phyloP scores from a whole-genome alignment of 495 filamentous ascomycete species.

The Hypoxylon intermedium region DNA sequence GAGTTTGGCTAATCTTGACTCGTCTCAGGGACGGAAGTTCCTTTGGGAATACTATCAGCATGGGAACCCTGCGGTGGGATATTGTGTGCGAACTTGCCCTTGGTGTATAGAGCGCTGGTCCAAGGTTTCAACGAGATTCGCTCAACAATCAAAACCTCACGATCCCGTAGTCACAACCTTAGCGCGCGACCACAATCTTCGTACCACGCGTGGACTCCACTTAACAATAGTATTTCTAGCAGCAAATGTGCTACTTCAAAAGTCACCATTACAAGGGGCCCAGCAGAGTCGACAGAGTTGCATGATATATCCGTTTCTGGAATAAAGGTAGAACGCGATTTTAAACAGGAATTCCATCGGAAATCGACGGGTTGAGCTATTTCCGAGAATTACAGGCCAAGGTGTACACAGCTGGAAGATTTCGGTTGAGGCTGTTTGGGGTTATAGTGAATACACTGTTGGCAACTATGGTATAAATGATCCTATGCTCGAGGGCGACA shows the following conservation, averaged over 20 bases:
- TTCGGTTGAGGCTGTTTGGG: too few species aligned
- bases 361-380: not conserved
- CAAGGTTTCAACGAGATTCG: conserved; percentile 21
- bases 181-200: conserved; percentile 7
- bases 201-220: conserved; percentile 23
- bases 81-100: conserved; percentile 54
- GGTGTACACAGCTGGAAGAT: too few species aligned
- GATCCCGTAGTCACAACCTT: conserved; percentile 5
- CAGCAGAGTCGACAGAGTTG: conserved; percentile 17
- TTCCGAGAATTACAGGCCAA: too few species aligned
- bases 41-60: conserved; percentile 50
- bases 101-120: conserved; percentile 36
- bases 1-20: not conserved
- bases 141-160: conserved; percentile 21
- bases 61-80: conserved; percentile 56
- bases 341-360: conserved; percentile 26
- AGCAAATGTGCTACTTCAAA: conserved; percentile 20
- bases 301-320: conserved; percentile 3
- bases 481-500: too few species aligned
- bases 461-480: too few species aligned
- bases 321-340: conserved; percentile 26
- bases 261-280: conserved; percentile 13
- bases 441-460: too few species aligned
- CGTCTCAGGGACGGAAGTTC: conserved; percentile 46
- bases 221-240: conserved; percentile 11